Base-by-base conservation (phyloP, 1,139 yeast species). In the Taphrina populina region DNA sequence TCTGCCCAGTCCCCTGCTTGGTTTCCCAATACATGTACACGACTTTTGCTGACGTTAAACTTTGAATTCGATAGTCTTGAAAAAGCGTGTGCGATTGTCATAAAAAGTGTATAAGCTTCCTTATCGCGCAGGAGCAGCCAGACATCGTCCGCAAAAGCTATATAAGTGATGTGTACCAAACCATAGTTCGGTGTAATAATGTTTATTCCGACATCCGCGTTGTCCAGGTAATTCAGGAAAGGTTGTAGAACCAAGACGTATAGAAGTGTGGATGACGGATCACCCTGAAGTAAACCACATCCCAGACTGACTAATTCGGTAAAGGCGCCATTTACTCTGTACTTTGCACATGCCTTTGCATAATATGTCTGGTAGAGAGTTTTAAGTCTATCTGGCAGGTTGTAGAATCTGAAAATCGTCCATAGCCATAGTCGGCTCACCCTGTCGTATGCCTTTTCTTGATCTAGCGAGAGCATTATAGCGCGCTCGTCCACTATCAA, bases 71-170 rank as follows among this genome's bases (percentile, higher is more conserved):
- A 27, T 7, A 27, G 30, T 27, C 30, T 27, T 7, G 30, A 27
- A 27, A 27, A 27, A 27, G 30, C 30, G 10, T 27, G 7, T 27
- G 30, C 30, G 11, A 27, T 27, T 21, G 17, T 36, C 39, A 17
- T 40, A 37, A 35, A 29, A 17, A n/a, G n/a, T 8, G 35, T 17
- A 35, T 35, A 35, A 5, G 40, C 40, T 7, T 35, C 11, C 17
- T 6, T 6, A 19, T 35, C 21, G 11, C 17, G 11, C 8, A 35
- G 24, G 5, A 35, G 20, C 3, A 35, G 8, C 36, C 36, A 33
- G 6, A 33, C 36, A 33, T 33, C 36, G 13, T 33, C 36, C 36
- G 36, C 36, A 5, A 35, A 35, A 2, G 40, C 40, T 2, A 35
- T 24, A 35, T 35, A 35, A 8, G 40, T 8, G 6, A 35, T n/a